Evolutionary conservation across 2,329 filamentous ascomycete genomes (phyloP).

Genomic region (Cercospora sp.): DNA sequence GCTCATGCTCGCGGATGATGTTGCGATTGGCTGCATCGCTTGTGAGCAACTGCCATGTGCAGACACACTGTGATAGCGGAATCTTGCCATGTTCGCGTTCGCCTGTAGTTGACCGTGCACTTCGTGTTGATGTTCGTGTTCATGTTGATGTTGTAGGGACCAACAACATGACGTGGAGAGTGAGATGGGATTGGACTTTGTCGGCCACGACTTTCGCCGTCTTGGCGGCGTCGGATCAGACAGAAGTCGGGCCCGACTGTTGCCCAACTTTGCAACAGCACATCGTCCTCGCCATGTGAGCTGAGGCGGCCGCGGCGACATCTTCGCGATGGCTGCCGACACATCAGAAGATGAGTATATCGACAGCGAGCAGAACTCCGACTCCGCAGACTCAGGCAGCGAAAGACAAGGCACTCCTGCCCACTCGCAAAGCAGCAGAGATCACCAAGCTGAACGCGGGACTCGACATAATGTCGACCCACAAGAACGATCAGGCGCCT

Average conservation of each 20-base stretch:
- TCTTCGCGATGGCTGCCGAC: conserved; percentile 3
- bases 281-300: background rate
- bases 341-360: conserved; percentile 12
- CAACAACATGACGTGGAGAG: background rate
- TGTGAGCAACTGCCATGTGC: background rate
- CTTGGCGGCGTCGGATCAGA: background rate
- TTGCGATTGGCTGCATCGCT: background rate
- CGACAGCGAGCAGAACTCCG: conserved; percentile 15
- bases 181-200: background rate
- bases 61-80: background rate
- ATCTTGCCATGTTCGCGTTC: background rate
- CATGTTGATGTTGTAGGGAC: background rate
- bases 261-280: background rate
- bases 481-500: conserved; percentile 12
- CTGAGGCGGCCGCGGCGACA: background rate
- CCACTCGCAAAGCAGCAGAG: conserved; percentile 16
- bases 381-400: conserved; percentile 14
- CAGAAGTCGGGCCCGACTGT: background rate
- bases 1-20: background rate
- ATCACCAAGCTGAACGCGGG: conserved; percentile 13
- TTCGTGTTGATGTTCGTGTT: background rate
- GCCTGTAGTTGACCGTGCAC: background rate
- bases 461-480: conserved; percentile 17
- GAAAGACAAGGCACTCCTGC: conserved; percentile 16
- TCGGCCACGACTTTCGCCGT: background rate